Evolutionary conservation across 805 yeast genomes (phyloP).

Genomic region (Wickerhamiella hasegawae): DNA sequence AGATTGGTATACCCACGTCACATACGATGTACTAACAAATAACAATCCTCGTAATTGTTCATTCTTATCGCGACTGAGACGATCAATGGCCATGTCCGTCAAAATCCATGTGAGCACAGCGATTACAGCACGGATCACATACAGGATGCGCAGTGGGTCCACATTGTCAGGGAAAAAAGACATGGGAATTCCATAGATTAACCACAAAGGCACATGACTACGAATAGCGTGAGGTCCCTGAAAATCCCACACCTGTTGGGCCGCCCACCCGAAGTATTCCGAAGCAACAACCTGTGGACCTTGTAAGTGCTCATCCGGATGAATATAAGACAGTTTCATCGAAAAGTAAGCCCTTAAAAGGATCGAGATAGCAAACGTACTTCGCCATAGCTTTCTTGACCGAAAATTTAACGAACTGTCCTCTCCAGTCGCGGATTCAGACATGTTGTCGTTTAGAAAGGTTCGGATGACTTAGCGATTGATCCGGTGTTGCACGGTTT

Average conservation of each 20-base stretch:
- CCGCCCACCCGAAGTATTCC: conserved; percentile 28
- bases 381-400: conserved; percentile 29
- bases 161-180: conserved; percentile 25
- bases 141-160: conserved; percentile 36
- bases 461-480: no score
- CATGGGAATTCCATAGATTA: conserved; percentile 51
- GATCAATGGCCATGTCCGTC: conserved; percentile 29
- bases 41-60: conserved; percentile 28
- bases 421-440: no score
- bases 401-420: neutral
- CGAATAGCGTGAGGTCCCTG: conserved; percentile 40
- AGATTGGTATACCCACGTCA: conserved; percentile 64
- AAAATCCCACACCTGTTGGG: conserved; percentile 76
- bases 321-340: conserved; percentile 67
- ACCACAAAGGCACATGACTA: conserved; percentile 50
- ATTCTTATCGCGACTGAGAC: conserved; percentile 32
- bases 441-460: no score
- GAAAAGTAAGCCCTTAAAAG: conserved; percentile 40
- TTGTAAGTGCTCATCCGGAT: conserved; percentile 97
- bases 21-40: conserved; percentile 40
- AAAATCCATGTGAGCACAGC: conserved; percentile 24
- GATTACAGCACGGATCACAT: conserved; percentile 35
- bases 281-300: conserved; percentile 56
- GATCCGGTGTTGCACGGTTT: no score
- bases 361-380: conserved; percentile 29